Percentiles rank a stretch among this genome's conserved stretches.
phyloP scores from a whole-genome alignment of 441 rosid species.

The Jatropha multifida region DNA sequence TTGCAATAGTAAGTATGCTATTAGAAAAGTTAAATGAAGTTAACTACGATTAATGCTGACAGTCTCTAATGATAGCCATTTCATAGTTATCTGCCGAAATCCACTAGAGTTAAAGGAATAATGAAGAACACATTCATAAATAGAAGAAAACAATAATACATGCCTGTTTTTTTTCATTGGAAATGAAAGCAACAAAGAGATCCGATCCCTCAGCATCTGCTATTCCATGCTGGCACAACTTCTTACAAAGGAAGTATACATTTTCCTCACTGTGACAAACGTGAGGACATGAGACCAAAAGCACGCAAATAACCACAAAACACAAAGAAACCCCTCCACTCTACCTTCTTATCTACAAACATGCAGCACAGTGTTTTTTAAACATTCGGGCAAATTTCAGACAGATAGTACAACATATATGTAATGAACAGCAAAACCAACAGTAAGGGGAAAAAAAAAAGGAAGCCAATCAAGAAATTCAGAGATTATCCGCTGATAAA shows the following conservation, averaged over 20 bases:
- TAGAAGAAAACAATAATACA: constrained; percentile 8
- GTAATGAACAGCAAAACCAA: not conserved
- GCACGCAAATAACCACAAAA: not conserved
- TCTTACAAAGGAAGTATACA: constrained; percentile 73
- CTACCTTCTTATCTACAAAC: not conserved
- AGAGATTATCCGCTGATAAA: not conserved
- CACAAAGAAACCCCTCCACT: not conserved
- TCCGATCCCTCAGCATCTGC: constrained; percentile 62
- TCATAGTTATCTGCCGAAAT: not conserved
- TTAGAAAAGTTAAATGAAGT: not conserved
- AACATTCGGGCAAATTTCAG: not conserved
- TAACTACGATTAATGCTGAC: not conserved
- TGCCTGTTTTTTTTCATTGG: constrained; percentile 88
- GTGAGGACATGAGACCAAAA: not conserved
- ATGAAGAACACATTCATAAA: not conserved
- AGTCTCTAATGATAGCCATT: not conserved
- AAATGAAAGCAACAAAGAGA: constrained; percentile 71
- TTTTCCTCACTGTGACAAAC: constrained; percentile 69
- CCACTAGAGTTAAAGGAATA: not conserved
- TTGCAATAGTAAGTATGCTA: not conserved
- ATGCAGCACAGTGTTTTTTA: not conserved
- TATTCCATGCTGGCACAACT: constrained; percentile 45
- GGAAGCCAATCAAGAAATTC: not conserved
- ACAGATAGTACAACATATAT: not conserved
- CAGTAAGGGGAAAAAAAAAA: not conserved